phyloP scores from a whole-genome alignment of 306 rosid species.

The Quercus variabilis region DNA sequence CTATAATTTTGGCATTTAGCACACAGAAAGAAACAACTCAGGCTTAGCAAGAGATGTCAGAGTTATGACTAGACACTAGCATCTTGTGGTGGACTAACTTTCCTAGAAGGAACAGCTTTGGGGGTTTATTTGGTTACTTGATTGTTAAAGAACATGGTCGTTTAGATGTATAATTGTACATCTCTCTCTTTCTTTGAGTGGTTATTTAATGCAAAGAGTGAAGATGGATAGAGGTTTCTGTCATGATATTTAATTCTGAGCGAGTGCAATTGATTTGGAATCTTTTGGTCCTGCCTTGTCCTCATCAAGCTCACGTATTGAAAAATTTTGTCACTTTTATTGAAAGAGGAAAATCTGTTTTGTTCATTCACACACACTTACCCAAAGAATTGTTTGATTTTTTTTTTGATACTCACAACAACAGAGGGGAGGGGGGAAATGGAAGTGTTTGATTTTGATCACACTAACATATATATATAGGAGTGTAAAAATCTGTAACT shows the following conservation, averaged over 20 bases:
- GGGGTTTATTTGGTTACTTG: neutral
- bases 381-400: no score
- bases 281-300: constrained; percentile 3
- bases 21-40: no score
- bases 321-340: neutral
- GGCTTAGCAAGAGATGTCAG: neutral
- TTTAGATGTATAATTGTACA: neutral
- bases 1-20: no score
- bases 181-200: constrained; percentile 5
- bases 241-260: constrained; percentile 20
- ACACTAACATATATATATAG: no score
- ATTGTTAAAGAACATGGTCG: neutral
- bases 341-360: neutral
- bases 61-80: neutral
- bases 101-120: constrained; percentile 2
- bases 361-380: no score
- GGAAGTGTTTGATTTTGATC: no score
- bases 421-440: no score
- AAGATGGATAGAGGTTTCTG: constrained; percentile 16
- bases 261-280: neutral
- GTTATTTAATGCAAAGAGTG: constrained; percentile 22
- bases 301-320: neutral
- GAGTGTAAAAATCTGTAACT: no score
- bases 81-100: neutral
- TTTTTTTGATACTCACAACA: no score